Evolutionary conservation across 352 stramenopile genomes (phyloP).

Genomic region (Globisporangium abappressorium): DNA sequence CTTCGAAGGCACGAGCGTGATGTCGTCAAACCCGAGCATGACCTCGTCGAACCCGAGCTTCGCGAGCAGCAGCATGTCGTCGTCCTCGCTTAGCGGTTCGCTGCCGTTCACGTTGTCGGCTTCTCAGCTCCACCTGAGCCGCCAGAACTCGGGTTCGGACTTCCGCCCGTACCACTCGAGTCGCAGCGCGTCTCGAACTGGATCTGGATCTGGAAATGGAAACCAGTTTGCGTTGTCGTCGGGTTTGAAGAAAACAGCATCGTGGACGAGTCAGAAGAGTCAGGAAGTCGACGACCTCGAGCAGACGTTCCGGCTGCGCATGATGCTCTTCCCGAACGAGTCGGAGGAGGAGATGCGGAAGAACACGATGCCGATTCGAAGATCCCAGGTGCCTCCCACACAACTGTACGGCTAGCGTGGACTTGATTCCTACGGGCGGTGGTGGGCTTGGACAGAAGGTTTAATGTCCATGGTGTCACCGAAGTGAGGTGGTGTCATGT

Average conservation of each 20-base stretch:
- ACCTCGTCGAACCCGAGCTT: slow-evolving; percentile 15
- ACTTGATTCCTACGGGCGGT: neutral
- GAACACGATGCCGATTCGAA: neutral
- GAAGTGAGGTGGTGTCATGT: neutral
- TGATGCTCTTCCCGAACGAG: slow-evolving; percentile 26
- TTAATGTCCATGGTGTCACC: neutral
- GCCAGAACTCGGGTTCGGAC: slow-evolving; percentile 6
- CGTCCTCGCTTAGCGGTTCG: slow-evolving; percentile 7
- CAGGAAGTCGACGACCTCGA: slow-evolving; percentile 25
- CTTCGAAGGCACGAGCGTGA: slow-evolving; percentile 18
- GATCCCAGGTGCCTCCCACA: neutral
- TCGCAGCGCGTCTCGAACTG: slow-evolving; percentile 1
- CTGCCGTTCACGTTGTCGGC: slow-evolving; percentile 3
- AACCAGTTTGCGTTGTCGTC: neutral
- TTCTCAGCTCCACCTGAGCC: neutral
- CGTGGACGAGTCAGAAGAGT: neutral
- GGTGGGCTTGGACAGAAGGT: neutral
- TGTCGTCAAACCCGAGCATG: slow-evolving; percentile 15
- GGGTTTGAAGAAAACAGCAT: neutral
- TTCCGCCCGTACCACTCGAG: neutral
- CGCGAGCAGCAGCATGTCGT: slow-evolving; percentile 13
- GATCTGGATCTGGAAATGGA: neutral
- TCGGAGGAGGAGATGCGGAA: slow-evolving; percentile 9
- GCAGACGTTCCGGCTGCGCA: slow-evolving; percentile 32
- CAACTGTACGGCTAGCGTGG: neutral